Conservation (phyloP, 176 grass and related monocot genomes). For the Zoysia pacifica region DNA sequence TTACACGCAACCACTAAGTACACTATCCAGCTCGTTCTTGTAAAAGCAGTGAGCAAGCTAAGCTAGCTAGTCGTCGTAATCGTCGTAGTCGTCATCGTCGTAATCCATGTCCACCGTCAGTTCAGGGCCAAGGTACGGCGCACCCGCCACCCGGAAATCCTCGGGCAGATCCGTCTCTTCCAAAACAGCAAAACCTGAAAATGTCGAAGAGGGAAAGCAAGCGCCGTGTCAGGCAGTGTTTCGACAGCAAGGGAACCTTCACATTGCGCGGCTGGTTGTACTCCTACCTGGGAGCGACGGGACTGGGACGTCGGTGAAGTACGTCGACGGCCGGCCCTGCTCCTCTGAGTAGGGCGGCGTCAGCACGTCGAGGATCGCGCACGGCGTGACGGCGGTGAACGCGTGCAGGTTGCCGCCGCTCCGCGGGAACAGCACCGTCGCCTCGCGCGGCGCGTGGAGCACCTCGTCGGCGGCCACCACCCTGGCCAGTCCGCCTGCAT, state of each 20-base stretch:
- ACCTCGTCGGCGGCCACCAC: slow-evolving; percentile 55
- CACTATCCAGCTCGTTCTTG: not conserved
- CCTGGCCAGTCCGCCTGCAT: slow-evolving; percentile 67
- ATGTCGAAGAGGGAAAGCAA: not conserved
- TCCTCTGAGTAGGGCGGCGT: slow-evolving; percentile 81
- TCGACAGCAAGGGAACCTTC: not conserved
- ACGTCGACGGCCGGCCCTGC: slow-evolving; percentile 58
- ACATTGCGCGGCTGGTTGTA: not conserved
- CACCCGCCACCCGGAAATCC: slow-evolving; percentile 59
- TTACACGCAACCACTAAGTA: not conserved
- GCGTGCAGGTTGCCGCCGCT: slow-evolving; percentile 87
- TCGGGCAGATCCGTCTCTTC: slow-evolving; percentile 63
- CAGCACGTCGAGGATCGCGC: slow-evolving; percentile 80
- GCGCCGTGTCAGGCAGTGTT: not conserved
- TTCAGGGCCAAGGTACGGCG: slow-evolving; percentile 65
- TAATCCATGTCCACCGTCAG: slow-evolving; percentile 51
- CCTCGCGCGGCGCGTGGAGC: slow-evolving; percentile 46
- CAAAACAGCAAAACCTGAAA: slow-evolving; percentile 57
- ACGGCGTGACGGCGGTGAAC: slow-evolving; percentile 76
- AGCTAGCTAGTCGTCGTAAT: slow-evolving; percentile 14
- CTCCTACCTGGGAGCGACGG: slow-evolving; percentile 54
- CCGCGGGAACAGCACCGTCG: slow-evolving; percentile 78
- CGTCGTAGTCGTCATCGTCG: slow-evolving; percentile 4
- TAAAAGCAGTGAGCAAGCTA: not conserved
- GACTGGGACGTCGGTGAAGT: slow-evolving; percentile 58